Evolutionary conservation across 371 early-diverging fungal species (phyloP).

Genomic region (Zychaea mexicana): DNA sequence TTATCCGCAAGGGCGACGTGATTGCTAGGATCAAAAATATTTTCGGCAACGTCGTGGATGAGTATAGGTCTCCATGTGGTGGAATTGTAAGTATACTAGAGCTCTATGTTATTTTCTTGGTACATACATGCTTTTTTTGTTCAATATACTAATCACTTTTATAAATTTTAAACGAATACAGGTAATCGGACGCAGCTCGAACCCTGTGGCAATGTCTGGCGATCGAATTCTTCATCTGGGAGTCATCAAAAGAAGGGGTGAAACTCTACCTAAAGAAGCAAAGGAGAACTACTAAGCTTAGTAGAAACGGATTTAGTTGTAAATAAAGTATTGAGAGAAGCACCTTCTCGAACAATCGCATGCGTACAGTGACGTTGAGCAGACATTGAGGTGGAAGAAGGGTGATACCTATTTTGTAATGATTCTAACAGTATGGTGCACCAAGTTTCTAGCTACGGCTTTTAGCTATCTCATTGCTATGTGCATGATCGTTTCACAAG

Average conservation of each 20-base stretch:
- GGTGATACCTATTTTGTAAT: no score
- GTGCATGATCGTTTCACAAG: no score
- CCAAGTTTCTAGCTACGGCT: no score
- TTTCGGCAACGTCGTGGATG: slow-evolving; percentile 90
- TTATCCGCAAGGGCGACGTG: slow-evolving; percentile 83
- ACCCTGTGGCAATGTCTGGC: slow-evolving; percentile 83
- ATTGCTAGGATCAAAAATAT: slow-evolving; percentile 92
- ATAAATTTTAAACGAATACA: slow-evolving; percentile 10
- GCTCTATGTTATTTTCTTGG: background rate
- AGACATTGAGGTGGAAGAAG: no score
- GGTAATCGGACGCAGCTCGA: slow-evolving; percentile 52
- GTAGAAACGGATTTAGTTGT: background rate
- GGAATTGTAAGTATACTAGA: slow-evolving; percentile 64
- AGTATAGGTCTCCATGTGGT: slow-evolving; percentile 85
- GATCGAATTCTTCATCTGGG: slow-evolving; percentile 82
- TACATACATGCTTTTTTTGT: background rate
- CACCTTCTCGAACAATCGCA: no score
- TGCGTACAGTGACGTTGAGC: no score
- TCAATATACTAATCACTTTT: background rate
- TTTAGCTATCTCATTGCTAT: no score
- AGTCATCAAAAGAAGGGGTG: slow-evolving; percentile 65
- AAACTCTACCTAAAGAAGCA: slow-evolving; percentile 55
- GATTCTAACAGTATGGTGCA: no score
- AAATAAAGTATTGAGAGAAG: background rate
- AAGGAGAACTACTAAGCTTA: slow-evolving; percentile 54